Conservation (phyloP, 1,284 basidiomycete genomes). For the Marasmius tenuissimus region DNA sequence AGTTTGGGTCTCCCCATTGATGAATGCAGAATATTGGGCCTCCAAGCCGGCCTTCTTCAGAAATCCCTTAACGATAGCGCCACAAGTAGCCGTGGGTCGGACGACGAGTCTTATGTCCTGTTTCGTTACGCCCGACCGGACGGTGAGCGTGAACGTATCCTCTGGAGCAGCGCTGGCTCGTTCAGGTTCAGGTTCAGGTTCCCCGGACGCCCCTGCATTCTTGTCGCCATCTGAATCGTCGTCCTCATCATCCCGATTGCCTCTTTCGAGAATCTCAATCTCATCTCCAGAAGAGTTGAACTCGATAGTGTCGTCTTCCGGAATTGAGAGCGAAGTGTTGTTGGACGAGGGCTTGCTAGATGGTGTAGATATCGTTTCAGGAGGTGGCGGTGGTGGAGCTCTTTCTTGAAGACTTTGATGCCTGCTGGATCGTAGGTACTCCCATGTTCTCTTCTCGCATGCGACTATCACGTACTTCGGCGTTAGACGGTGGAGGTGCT, state of each 20-base stretch:
- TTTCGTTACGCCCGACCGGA: conserved; percentile 54
- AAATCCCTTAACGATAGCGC: conserved; percentile 69
- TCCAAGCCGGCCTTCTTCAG: conserved; percentile 61
- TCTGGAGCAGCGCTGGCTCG: conserved; percentile 33
- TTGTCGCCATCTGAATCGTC: conserved; percentile 21
- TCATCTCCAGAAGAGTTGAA: neutral
- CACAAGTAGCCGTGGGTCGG: conserved; percentile 71
- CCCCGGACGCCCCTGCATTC: conserved; percentile 31
- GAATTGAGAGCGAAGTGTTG: conserved; percentile 14
- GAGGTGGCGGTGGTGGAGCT: conserved; percentile 13
- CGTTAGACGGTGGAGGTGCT: conserved; percentile 2
- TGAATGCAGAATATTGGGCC: conserved; percentile 45
- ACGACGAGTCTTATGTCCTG: conserved; percentile 65
- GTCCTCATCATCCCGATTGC: conserved; percentile 7
- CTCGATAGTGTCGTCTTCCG: conserved; percentile 14
- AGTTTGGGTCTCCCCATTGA: conserved; percentile 11
- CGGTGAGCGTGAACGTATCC: conserved; percentile 59
- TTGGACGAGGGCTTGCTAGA: conserved; percentile 17
- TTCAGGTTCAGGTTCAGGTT: conserved; percentile 20
- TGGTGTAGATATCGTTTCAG: conserved; percentile 6
- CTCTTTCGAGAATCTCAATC: neutral
- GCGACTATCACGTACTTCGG: conserved; percentile 44
- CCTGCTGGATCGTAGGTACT: conserved; percentile 52
- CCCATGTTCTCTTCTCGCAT: conserved; percentile 58
- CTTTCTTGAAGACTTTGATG: neutral